These are phyloP conservation scores for Ceratocystis cubensis DNA, from an alignment of 2,329 filamentous ascomycete species.

Conservation along the genomic window DNA sequence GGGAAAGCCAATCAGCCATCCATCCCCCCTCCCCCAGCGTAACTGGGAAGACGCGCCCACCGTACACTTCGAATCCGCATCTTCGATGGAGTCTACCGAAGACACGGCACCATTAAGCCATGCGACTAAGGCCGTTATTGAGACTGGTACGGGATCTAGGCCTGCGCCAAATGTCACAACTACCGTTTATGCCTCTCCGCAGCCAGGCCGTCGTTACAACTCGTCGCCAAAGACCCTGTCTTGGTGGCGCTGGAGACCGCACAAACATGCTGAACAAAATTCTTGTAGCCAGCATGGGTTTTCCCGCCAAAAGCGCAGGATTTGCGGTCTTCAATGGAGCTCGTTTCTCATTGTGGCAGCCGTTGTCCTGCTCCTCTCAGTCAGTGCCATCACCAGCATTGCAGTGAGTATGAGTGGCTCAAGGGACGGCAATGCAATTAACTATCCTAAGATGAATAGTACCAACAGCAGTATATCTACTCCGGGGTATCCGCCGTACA, in stretches of 20 bases:
- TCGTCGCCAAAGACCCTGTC: not conserved
- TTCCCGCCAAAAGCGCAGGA: not conserved
- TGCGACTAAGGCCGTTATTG: too few relatives aligned
- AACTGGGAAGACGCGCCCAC: not conserved
- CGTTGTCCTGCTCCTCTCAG: not conserved
- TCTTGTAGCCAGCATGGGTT: not conserved
- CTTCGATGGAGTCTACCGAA: not conserved
- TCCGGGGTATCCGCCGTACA: not conserved
- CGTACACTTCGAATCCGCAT: not conserved
- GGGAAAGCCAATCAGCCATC: not conserved
- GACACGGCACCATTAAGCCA: not conserved
- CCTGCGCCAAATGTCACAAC: not conserved
- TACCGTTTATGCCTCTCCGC: not conserved
- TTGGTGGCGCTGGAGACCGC: constrained; percentile 1
- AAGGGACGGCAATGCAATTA: not conserved
- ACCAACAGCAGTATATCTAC: too few relatives aligned
- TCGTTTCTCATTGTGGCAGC: not conserved
- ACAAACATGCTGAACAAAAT: not conserved
- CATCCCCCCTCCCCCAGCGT: not conserved
- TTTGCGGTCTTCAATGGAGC: not conserved
- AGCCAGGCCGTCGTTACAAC: not conserved
- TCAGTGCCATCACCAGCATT: not conserved
- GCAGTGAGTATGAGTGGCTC: not conserved
- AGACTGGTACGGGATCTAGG: not conserved
- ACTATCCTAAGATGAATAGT: not conserved